phyloP scores from a whole-genome alignment of 805 yeast species.

The Candida schatavii region DNA sequence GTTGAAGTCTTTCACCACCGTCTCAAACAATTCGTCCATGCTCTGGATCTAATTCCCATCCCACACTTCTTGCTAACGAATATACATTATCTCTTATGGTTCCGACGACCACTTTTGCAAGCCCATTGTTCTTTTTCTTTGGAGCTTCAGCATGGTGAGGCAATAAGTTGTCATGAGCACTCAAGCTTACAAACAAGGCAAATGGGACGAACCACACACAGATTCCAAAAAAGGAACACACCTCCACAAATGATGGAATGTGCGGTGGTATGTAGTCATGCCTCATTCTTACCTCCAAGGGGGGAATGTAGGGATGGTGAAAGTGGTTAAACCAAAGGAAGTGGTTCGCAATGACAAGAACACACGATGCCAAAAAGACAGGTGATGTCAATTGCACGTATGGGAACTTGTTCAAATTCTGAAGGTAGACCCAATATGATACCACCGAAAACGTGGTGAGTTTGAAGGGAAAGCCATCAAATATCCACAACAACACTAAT shows the following conservation, averaged over 20 bases:
- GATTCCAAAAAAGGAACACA: conserved; percentile 92
- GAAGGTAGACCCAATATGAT: conserved; percentile 71
- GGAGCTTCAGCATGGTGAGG: conserved; percentile 50
- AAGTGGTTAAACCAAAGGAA: conserved; percentile 88
- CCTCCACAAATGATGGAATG: conserved; percentile 80
- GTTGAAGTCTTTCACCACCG: too few species aligned
- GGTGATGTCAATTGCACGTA: conserved; percentile 73
- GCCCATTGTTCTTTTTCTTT: conserved; percentile 45
- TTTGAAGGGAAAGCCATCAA: conserved; percentile 79
- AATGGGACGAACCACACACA: conserved; percentile 95
- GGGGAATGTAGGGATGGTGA: conserved; percentile 68
- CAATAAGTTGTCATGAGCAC: conserved; percentile 86
- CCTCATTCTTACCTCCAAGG: conserved; percentile 56
- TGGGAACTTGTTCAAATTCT: conserved; percentile 80
- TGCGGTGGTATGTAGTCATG: conserved; percentile 61
- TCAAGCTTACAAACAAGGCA: conserved; percentile 82
- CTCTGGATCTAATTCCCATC: conserved; percentile 59
- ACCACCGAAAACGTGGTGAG: conserved; percentile 64
- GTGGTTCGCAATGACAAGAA: conserved; percentile 75
- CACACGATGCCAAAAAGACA: conserved; percentile 65
- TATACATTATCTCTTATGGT: conserved; percentile 46
- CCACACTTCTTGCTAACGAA: conserved; percentile 51
- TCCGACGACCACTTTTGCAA: conserved; percentile 68
- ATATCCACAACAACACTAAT: conserved; percentile 55
- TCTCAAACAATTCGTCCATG: conserved; percentile 49